These are phyloP conservation scores for Aureobasidium lini DNA, from an alignment of 2,329 filamentous ascomycete genomes.

Conservation along the genomic window DNA sequence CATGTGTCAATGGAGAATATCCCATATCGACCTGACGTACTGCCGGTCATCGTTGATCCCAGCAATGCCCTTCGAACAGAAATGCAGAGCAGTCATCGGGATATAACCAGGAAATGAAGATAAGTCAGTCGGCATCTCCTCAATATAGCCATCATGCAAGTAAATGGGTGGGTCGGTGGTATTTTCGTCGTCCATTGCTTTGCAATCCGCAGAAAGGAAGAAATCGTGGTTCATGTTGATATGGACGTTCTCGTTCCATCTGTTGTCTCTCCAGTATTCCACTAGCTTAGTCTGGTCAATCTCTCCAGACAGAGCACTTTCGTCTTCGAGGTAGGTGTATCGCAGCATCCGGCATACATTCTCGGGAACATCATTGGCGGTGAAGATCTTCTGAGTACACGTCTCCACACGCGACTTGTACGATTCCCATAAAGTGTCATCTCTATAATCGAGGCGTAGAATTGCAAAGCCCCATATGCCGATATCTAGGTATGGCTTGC, in stretches of 20 bases:
- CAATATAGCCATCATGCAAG: not conserved
- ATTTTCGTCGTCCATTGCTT: not conserved
- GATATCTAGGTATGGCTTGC: not conserved
- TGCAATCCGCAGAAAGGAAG: not conserved
- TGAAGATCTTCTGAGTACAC: not conserved
- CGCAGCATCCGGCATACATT: not conserved
- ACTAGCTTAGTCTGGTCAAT: not conserved
- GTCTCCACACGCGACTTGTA: not conserved
- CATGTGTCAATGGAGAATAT: too few species aligned
- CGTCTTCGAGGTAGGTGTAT: not conserved
- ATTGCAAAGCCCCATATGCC: not conserved
- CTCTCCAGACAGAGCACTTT: not conserved
- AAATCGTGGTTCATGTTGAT: not conserved
- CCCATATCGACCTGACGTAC: not conserved
- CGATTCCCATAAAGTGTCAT: not conserved
- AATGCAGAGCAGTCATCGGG: not conserved
- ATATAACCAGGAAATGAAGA: not conserved
- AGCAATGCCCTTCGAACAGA: not conserved
- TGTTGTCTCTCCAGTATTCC: not conserved
- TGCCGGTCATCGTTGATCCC: not conserved
- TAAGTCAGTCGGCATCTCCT: not conserved
- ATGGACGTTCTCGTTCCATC: not conserved
- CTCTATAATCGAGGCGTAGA: not conserved
- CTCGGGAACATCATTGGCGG: not conserved
- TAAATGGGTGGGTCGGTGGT: not conserved